Evolutionary conservation across 306 rosid species (phyloP), one percentile per base, ranked within the genome.

Genomic region (Oxytropis ochrocephala): DNA sequence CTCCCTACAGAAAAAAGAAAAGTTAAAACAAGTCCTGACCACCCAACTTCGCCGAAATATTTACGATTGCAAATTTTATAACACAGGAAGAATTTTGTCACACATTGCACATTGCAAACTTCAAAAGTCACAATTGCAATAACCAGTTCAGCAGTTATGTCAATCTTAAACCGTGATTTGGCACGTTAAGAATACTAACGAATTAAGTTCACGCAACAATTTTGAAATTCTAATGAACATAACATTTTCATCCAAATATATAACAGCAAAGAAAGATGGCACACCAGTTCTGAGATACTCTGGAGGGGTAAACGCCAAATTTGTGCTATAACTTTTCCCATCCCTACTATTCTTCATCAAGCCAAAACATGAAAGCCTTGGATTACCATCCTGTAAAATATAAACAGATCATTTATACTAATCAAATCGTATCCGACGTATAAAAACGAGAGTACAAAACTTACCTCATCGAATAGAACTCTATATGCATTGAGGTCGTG

Each of bases 241-340:
- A 21, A 65, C 35, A 21, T 36, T 39, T 38, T 49, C 36, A 59
- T 29, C 9, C 9, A 44, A 69, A 17, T 14, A 42, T 27, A 32
- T 9, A n/a, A 38, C 58, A 35, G 59, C 14, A 48, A 69, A 54
- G 29, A 68, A 42, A 74, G 6, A 17, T 58, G 42, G 41, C 53
- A 18, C 75, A 85, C 95, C 96, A 11, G 89, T 90, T 87, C 94
- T 83, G 49, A 87, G 82, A 81, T 90, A 90, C 70, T 90, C 96
- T 8, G 96, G 96, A 61, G 96, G 96, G 54, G 94, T 90, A 79
- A 87, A 90, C 5, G 96, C 96, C 77, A 87, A 73, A 81, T 89
- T 89, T 67, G 96, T 89, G 72, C 92, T 87, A 56, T 87, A 89
- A 75, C 96, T 89, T 82, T 89, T 89, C 62, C 96, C 96, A 30